Conservation (phyloP, 208 protist genomes). For the Trypanosoma avium region DNA sequence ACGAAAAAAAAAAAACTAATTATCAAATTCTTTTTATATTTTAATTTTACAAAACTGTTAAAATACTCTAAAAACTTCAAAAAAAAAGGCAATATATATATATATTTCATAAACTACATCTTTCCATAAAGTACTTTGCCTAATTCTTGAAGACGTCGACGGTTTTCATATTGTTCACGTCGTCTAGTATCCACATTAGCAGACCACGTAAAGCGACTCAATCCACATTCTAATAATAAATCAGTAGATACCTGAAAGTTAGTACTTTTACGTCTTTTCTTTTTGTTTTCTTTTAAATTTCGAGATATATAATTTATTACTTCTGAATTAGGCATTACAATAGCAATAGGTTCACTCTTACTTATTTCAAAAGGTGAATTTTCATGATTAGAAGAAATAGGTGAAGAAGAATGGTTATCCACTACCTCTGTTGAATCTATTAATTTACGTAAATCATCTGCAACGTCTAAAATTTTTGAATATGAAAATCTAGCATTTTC, state of each 20-base stretch:
- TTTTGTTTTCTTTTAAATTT: background rate
- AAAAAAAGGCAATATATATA: constrained; percentile 16
- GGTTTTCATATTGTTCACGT: constrained; percentile 30
- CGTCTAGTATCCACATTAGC: constrained; percentile 28
- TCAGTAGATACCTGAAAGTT: constrained; percentile 23
- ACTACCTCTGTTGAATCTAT: background rate
- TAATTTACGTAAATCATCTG: constrained; percentile 15
- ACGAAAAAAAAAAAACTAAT: no score
- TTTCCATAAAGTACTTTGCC: constrained; percentile 45
- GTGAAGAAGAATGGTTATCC: background rate
- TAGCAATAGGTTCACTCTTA: no score
- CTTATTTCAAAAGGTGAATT: background rate
- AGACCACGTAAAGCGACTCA: constrained; percentile 31
- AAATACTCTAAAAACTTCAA: background rate
- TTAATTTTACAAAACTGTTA: background rate
- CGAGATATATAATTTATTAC: no score
- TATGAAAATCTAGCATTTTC: background rate
- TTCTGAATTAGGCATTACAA: no score
- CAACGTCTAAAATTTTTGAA: background rate
- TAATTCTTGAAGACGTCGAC: constrained; percentile 43
- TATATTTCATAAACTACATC: constrained; percentile 9
- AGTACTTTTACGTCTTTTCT: background rate
- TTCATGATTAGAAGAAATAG: background rate
- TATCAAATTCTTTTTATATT: background rate
- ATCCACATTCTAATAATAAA: constrained; percentile 50